These are phyloP conservation scores for Psidium friedrichsthalianum DNA, from an alignment of 345 rosid genomes.

Conservation along the genomic window DNA sequence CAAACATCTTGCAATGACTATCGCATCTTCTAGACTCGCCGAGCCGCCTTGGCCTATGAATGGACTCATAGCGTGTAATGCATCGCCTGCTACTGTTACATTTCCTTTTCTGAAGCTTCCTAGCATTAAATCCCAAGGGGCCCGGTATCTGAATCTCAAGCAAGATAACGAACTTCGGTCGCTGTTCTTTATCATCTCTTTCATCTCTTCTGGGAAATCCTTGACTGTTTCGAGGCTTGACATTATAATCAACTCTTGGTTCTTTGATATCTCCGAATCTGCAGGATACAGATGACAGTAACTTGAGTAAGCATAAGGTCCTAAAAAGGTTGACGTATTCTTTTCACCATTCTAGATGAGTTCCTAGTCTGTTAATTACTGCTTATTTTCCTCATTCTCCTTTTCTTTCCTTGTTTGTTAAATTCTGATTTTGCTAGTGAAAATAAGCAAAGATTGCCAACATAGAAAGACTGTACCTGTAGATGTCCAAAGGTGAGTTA, in stretches of 20 bases:
- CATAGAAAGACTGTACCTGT: not conserved
- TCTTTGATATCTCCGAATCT: conserved; percentile 7
- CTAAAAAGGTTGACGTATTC: not conserved
- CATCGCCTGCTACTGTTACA: conserved; percentile 43
- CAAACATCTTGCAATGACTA: conserved; percentile 40
- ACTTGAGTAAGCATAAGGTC: not conserved
- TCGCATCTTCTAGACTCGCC: conserved; percentile 35
- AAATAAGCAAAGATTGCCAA: not conserved
- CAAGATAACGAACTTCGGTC: conserved; percentile 20
- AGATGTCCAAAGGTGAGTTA: not conserved
- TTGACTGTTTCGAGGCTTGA: conserved; percentile 12
- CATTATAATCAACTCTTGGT: conserved; percentile 19
- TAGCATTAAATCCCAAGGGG: conserved; percentile 24
- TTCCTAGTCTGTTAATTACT: not conserved
- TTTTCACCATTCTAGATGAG: not conserved
- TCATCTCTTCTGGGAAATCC: conserved; percentile 23
- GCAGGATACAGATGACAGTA: not conserved
- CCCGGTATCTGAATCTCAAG: conserved; percentile 27
- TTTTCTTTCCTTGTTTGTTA: not conserved
- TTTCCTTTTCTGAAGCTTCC: conserved; percentile 29
- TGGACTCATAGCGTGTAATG: conserved; percentile 48
- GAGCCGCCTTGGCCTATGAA: conserved; percentile 45
- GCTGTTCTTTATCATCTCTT: conserved; percentile 23
- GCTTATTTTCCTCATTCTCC: not conserved
- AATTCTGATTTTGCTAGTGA: not conserved